phyloP scores from a whole-genome alignment of 495 filamentous ascomycete species.

The Bacidia gigantensis region DNA sequence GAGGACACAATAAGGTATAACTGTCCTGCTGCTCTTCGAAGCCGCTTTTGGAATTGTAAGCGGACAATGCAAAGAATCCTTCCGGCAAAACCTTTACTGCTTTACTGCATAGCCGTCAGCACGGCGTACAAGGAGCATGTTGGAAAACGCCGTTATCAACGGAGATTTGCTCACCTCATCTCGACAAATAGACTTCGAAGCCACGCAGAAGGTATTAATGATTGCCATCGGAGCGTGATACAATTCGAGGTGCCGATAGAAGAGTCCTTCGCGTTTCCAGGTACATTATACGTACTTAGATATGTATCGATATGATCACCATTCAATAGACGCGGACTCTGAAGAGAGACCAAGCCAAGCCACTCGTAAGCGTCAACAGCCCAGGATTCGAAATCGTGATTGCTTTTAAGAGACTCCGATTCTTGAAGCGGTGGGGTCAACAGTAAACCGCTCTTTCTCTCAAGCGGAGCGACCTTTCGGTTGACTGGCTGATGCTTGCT shows the following conservation, averaged over 20 bases:
- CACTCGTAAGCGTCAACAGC: constrained; percentile 66
- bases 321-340: constrained; percentile 54
- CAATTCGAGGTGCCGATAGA: constrained; percentile 17
- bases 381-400: constrained; percentile 42
- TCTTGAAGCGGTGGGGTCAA: constrained; percentile 39
- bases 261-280: constrained; percentile 24
- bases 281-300: constrained; percentile 65
- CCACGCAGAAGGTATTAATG: constrained; percentile 31
- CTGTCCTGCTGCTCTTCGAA: constrained; percentile 32
- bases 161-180: constrained; percentile 27
- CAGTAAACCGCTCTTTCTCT: constrained; percentile 23
- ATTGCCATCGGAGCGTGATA: constrained; percentile 35
- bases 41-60: constrained; percentile 24
- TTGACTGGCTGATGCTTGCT: constrained; percentile 38
- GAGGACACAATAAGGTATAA: constrained; percentile 28
- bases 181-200: constrained; percentile 26
- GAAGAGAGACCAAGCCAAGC: constrained; percentile 58
- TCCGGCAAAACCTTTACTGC: not conserved
- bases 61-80: constrained; percentile 25
- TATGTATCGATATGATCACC: constrained; percentile 68
- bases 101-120: not conserved
- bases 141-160: not conserved
- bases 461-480: constrained; percentile 23
- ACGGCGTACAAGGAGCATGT: not conserved
- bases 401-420: no score